A percentile compares a stretch with the other conserved stretches of the same genome.
phyloP scores from a whole-genome alignment of 306 rosid species.

The Castanospermum australe region DNA sequence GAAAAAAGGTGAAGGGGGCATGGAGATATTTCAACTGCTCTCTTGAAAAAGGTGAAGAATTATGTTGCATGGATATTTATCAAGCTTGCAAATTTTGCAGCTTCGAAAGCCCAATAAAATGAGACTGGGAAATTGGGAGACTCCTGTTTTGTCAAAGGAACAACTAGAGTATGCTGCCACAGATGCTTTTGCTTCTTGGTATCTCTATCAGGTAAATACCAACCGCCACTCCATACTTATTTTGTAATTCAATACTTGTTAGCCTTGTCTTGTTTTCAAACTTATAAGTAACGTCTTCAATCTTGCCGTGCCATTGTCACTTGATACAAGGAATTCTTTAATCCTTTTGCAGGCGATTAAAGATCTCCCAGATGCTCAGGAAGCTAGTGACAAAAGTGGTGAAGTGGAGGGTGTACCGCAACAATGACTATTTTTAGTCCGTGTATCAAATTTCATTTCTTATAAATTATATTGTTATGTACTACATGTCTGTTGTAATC shows the following conservation, averaged over 20 bases:
- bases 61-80: neutral
- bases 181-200: conserved; percentile 88
- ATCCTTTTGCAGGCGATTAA: conserved; percentile 51
- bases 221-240: neutral
- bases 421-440: conserved; percentile 14
- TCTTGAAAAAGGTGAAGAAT: conserved; percentile 4
- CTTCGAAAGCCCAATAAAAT: conserved; percentile 65
- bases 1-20: neutral
- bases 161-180: conserved; percentile 90
- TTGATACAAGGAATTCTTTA: neutral
- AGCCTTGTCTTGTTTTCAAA: neutral
- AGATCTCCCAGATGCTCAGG: conserved; percentile 49
- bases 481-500: neutral
- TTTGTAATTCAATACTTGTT: neutral
- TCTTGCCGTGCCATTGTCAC: neutral
- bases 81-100: conserved; percentile 48
- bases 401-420: conserved; percentile 23
- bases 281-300: neutral
- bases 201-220: conserved; percentile 65
- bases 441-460: neutral
- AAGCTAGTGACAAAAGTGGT: conserved; percentile 18
- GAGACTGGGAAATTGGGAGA: conserved; percentile 86
- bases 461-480: neutral
- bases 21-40: neutral
- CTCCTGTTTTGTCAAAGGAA: conserved; percentile 50